phyloP scores from a whole-genome alignment of 495 filamentous ascomycete genomes.

The Lentithecium fluviatile region DNA sequence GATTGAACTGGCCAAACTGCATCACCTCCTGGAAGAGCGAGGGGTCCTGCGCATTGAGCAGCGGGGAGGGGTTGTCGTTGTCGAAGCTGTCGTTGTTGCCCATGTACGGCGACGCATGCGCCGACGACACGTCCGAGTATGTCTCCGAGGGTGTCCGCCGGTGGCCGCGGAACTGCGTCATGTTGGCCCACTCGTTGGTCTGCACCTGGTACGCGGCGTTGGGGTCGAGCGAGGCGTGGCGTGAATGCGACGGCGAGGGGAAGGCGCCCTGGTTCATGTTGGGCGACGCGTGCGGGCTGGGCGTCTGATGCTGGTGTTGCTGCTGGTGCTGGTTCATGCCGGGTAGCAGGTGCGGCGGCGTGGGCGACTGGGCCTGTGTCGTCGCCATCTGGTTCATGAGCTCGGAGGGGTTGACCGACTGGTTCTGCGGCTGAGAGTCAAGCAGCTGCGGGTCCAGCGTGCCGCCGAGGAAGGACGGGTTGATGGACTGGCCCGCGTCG shows the following conservation, averaged over 20 bases:
- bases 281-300: slow-evolving; percentile 49
- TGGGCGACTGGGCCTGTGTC: slow-evolving; percentile 65
- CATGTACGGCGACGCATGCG: slow-evolving; percentile 75
- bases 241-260: slow-evolving; percentile 65
- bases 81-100: slow-evolving; percentile 80
- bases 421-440: slow-evolving; percentile 39
- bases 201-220: slow-evolving; percentile 69
- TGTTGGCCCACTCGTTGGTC: slow-evolving; percentile 63
- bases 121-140: slow-evolving; percentile 84
- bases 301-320: too few species aligned
- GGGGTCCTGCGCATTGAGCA: slow-evolving; percentile 68
- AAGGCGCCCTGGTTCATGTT: slow-evolving; percentile 57
- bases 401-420: slow-evolving; percentile 61
- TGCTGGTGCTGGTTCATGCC: slow-evolving; percentile 46
- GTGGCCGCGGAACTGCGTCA: slow-evolving; percentile 69
- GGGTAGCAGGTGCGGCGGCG: slow-evolving; percentile 69
- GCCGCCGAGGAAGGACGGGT: slow-evolving; percentile 38
- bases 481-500: slow-evolving; percentile 38
- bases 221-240: slow-evolving; percentile 78
- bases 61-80: slow-evolving; percentile 73
- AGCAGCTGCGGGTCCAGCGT: slow-evolving; percentile 37
- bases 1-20: slow-evolving; percentile 74
- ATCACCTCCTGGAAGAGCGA: slow-evolving; percentile 73
- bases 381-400: slow-evolving; percentile 61
- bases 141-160: slow-evolving; percentile 79